Evolutionary conservation across 768 basidiomycete species (phyloP).

Genomic region (Lactifluus piperatus): DNA sequence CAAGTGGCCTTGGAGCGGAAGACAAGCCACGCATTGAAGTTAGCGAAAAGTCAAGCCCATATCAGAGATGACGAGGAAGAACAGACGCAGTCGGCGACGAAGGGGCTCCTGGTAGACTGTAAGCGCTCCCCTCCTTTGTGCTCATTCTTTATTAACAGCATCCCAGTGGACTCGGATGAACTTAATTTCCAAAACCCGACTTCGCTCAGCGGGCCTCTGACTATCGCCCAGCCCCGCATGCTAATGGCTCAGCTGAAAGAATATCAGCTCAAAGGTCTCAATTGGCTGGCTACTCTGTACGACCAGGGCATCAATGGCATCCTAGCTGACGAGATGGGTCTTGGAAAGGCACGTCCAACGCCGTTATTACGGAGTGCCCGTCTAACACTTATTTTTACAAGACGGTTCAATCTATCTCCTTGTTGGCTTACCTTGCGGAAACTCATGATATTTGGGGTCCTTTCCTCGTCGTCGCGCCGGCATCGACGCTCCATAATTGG

Average conservation of each 20-base stretch:
- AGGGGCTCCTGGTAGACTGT: conserved; percentile 63
- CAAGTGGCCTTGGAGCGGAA: conserved; percentile 75
- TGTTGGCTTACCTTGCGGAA: conserved; percentile 93
- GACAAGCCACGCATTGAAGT: conserved; percentile 64
- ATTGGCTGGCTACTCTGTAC: conserved; percentile 95
- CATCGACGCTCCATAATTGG: conserved; percentile 98
- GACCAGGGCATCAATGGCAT: conserved; percentile 99
- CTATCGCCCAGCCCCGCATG: conserved; percentile 90
- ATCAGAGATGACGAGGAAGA: conserved; percentile 36
- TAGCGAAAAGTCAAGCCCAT: conserved; percentile 48
- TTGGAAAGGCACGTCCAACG: conserved; percentile 57
- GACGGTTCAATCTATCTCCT: conserved; percentile 97
- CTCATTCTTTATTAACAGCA: neutral
- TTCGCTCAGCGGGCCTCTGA: conserved; percentile 72
- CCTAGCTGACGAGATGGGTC: conserved; percentile 97
- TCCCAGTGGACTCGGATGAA: conserved; percentile 85
- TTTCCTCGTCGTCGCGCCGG: conserved; percentile 95
- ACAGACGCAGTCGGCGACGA: conserved; percentile 23
- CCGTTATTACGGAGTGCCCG: conserved; percentile 20
- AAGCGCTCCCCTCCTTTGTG: conserved; percentile 26
- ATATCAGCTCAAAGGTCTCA: conserved; percentile 95
- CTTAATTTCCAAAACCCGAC: conserved; percentile 99
- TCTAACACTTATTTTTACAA: conserved; percentile 25
- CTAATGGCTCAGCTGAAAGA: conserved; percentile 95
- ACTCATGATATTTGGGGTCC: conserved; percentile 99